A percentile compares a stretch with the other conserved stretches of the same genome.
phyloP scores from a whole-genome alignment of 164 flowering plant genomes.

The Chimonanthus salicifolius region DNA sequence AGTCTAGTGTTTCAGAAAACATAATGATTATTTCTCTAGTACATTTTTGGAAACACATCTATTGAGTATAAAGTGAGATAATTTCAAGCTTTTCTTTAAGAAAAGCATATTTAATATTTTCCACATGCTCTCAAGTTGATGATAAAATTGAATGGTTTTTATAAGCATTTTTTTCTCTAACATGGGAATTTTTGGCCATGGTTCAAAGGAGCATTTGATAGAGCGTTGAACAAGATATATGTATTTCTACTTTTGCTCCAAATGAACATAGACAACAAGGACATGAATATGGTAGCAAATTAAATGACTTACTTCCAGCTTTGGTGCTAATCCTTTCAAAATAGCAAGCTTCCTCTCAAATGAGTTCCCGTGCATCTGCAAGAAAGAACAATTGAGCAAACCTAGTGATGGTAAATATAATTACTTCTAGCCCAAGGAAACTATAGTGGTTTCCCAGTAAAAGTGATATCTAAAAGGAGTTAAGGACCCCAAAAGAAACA shows the following conservation, averaged over 20 bases:
- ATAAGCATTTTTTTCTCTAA: neutral
- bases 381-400: neutral
- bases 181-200: neutral
- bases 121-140: too few species aligned
- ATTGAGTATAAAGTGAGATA: too few species aligned
- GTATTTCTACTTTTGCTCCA: neutral
- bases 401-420: too few species aligned
- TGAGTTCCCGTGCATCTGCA: constrained; percentile 65
- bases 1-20: too few species aligned
- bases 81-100: too few species aligned
- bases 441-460: constrained; percentile 1
- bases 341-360: constrained; percentile 74
- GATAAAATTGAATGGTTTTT: too few species aligned
- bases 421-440: neutral
- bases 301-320: constrained; percentile 34
- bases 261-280: neutral
- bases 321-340: constrained; percentile 39
- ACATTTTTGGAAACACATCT: too few species aligned
- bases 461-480: neutral
- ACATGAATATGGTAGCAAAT: neutral
- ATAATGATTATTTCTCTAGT: too few species aligned
- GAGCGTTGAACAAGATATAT: neutral
- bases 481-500: neutral
- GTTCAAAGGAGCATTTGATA: neutral
- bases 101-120: too few species aligned